A percentile compares a stretch with the other conserved stretches of the same genome.
Conservation (phyloP, 2,329 filamentous ascomycete species). For the Paecilomyces dactylethromorphus region DNA sequence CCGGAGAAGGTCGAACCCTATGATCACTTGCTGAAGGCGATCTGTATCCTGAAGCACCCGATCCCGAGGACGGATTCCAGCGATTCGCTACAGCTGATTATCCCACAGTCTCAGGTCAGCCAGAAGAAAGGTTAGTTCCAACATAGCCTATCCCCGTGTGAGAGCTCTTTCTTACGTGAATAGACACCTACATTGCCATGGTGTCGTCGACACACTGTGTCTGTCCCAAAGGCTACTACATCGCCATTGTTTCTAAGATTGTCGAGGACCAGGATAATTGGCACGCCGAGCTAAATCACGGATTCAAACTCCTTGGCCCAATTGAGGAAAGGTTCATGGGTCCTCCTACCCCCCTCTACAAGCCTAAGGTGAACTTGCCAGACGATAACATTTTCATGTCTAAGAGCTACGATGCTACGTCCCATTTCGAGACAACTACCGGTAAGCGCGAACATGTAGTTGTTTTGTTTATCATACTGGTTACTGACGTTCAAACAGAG, state of each 20-base stretch:
- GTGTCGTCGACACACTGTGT: constrained; percentile 96
- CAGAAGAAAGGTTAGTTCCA: constrained; percentile 78
- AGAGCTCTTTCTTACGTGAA: constrained; percentile 11
- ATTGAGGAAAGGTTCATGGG: constrained; percentile 98
- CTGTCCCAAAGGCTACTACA: constrained; percentile 97
- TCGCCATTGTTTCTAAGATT: constrained; percentile 96
- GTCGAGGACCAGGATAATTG: constrained; percentile 88
- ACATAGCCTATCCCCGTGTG: background rate
- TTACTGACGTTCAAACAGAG: constrained; percentile 44
- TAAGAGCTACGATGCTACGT: constrained; percentile 96
- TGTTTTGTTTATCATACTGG: background rate
- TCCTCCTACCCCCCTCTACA: constrained; percentile 85
- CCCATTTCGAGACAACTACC: constrained; percentile 89
- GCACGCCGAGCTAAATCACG: constrained; percentile 88
- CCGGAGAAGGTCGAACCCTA: constrained; percentile 78
- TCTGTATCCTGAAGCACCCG: constrained; percentile 95
- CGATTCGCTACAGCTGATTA: constrained; percentile 92
- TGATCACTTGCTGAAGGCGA: constrained; percentile 88
- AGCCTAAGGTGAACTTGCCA: constrained; percentile 73
- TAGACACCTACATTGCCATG: constrained; percentile 94
- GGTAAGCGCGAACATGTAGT: constrained; percentile 33
- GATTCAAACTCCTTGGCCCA: constrained; percentile 82
- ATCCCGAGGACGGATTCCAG: constrained; percentile 80
- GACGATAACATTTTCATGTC: constrained; percentile 95
- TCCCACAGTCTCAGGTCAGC: constrained; percentile 94